Evolutionary conservation across 768 basidiomycete genomes (phyloP), one percentile per base, ranked within the genome.

Genomic region (Tubosaeta sp.): DNA sequence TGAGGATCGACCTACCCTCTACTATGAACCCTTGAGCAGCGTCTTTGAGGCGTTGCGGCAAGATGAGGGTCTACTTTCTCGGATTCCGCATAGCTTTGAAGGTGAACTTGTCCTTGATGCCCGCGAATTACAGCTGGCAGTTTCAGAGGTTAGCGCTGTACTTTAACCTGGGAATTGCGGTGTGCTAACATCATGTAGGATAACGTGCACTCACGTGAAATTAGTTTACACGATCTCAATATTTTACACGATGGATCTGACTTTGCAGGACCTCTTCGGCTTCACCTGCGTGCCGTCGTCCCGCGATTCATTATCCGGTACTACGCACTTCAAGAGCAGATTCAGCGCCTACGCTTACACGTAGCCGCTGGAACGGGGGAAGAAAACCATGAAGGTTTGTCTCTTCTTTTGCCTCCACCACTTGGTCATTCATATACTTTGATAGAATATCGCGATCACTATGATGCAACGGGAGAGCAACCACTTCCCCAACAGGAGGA

Each of bases 21-120:
- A 87, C 65, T 90, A 90, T 58, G 87, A 90, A 63, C 82, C 87
- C 25, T 62, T 91, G 41, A 79, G 77, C 38, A 73, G 69, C 50
- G 79, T 90, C 18, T 90, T 90, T 59, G 84, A 84, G 49, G 84
- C 83, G 49, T 69, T 91, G 38, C 84, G 86, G 27, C 75, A 79
- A 59, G 85, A 89, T 49, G 76, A 80, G 43, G 62, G 44, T 24
- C 63, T 71, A 48, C 61, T 87, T 27, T 69, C 72, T 42, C 66
- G 69, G 14, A 56, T 81, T 7, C 69, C 75, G 27, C 74, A 78
- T 29, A 64, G 81, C 41, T 60, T 71, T 19, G 79, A 83, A 40
- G 79, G 77, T 47, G 88, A 90, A 67, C 70, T 91, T 22, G 69
- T 82, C 31, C 63, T 91, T 2, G 82, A 87, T 46, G 85, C 86